Conservation (phyloP, 352 stramenopile species). For the Aphanomyces stellatus region DNA sequence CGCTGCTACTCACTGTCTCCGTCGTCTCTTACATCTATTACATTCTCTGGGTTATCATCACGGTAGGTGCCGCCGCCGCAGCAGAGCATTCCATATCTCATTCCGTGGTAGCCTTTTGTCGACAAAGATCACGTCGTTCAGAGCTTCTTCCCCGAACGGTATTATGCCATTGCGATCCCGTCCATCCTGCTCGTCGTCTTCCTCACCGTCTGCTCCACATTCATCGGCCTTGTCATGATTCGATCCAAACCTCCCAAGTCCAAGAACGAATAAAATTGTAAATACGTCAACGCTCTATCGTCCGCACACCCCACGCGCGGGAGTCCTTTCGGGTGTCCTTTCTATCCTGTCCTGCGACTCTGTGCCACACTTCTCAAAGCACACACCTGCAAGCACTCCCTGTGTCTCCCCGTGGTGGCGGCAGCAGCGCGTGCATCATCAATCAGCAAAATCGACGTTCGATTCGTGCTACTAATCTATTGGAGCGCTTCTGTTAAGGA, state of each 20-base stretch:
- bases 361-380: no score
- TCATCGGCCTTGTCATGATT: constrained; percentile 87
- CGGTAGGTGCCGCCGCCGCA: constrained; percentile 35
- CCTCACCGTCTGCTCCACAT: constrained; percentile 73
- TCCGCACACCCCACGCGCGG: no score
- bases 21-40: constrained; percentile 88
- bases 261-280: constrained; percentile 34
- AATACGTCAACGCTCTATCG: not conserved
- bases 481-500: constrained; percentile 20
- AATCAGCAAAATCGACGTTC: no score
- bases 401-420: no score
- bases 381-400: no score
- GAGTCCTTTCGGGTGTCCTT: no score
- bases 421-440: no score
- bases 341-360: no score
- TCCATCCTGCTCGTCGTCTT: constrained; percentile 78
- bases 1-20: constrained; percentile 67
- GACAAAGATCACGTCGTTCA: constrained; percentile 69
- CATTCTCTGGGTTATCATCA: constrained; percentile 84
- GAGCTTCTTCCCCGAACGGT: constrained; percentile 78
- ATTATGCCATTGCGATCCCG: constrained; percentile 85
- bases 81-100: not conserved
- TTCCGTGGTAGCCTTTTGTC: constrained; percentile 67
- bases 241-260: constrained; percentile 55
- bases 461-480: constrained; percentile 43